Evolutionary conservation across 306 rosid species (phyloP).

Genomic region (Glycine latifolia): DNA sequence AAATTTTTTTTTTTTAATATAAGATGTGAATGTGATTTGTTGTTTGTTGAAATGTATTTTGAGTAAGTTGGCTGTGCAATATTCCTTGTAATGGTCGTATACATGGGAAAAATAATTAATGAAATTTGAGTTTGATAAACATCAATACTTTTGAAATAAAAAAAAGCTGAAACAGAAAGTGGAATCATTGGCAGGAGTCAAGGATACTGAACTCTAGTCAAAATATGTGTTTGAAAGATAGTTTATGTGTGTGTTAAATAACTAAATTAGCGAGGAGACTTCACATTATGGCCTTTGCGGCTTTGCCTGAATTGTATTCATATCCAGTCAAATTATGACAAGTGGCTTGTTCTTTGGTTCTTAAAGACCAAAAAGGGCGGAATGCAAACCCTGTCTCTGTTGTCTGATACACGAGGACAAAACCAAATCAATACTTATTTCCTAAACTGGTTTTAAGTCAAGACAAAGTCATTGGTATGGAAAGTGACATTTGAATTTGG

Average conservation of each 20-base stretch:
- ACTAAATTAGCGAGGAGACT: constrained; percentile 6
- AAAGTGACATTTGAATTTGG: constrained; percentile 41
- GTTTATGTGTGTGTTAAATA: constrained; percentile 25
- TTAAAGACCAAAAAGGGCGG: constrained; percentile 28
- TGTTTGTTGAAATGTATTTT: not conserved
- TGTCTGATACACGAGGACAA: constrained; percentile 33
- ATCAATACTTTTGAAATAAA: too few species aligned
- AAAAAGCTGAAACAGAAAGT: not conserved
- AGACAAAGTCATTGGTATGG: constrained; percentile 40
- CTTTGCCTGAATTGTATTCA: constrained; percentile 16
- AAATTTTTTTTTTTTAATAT: not conserved
- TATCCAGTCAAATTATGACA: constrained; percentile 36
- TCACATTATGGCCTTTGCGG: constrained; percentile 6
- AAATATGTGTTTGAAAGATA: not conserved
- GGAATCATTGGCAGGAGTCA: not conserved
- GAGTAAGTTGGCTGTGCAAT: too few species aligned
- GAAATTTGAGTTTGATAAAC: not conserved
- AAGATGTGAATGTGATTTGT: not conserved
- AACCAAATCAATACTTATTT: constrained; percentile 15
- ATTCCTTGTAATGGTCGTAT: too few species aligned
- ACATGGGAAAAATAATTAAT: not conserved
- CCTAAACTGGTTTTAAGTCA: constrained; percentile 29
- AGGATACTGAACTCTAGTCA: constrained; percentile 8
- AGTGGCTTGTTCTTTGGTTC: constrained; percentile 40
- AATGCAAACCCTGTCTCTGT: constrained; percentile 6